phyloP scores from a whole-genome alignment of 2,329 filamentous ascomycete genomes.

The Aspergillus ibericus region DNA sequence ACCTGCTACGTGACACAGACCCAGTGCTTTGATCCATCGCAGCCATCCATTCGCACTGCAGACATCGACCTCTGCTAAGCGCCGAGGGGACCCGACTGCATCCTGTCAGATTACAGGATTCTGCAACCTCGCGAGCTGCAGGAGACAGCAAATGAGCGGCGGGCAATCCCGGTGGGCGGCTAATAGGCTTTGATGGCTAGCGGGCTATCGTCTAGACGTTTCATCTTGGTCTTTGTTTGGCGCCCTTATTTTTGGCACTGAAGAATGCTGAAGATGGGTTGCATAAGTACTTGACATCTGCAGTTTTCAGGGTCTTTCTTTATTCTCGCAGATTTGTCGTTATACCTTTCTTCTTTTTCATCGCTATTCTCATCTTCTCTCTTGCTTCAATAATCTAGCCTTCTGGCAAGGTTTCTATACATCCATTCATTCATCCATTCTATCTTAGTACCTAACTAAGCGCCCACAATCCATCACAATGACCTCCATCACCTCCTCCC shows the following conservation, averaged over 20 bases:
- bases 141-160: slow-evolving; percentile 2
- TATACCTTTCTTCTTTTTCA: neutral
- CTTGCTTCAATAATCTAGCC: slow-evolving; percentile 1
- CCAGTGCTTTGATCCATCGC: neutral
- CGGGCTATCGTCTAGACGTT: neutral
- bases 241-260: slow-evolving; percentile 2
- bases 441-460: neutral
- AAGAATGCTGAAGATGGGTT: neutral
- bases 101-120: neutral
- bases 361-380: slow-evolving; percentile 1
- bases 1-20: neutral
- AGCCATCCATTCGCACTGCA: neutral
- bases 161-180: neutral
- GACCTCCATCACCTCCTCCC: slow-evolving; percentile 1
- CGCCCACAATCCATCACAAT: neutral
- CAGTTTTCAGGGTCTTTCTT: neutral
- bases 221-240: neutral
- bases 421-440: too few species aligned
- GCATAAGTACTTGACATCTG: slow-evolving; percentile 2
- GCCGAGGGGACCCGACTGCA: neutral
- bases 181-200: neutral
- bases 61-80: slow-evolving; percentile 2
- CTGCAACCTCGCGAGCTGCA: neutral
- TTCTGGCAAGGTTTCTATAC: slow-evolving; percentile 14
- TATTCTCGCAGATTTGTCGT: neutral